Conservation (phyloP, 2,329 filamentous ascomycete genomes). For the Pyrenochaeta sp. region DNA sequence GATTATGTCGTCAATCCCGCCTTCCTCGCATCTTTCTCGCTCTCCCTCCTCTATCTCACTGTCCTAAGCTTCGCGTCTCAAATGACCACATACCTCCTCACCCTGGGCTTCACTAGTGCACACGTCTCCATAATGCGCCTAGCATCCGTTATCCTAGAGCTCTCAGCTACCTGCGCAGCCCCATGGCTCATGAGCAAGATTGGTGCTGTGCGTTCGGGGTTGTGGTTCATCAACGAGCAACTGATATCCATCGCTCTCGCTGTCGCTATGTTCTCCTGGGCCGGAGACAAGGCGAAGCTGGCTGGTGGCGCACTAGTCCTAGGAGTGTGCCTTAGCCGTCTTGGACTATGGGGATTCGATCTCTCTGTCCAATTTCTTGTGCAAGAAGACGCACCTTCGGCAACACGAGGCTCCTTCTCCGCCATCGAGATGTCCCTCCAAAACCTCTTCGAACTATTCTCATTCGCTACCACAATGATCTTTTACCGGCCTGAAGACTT, state of each 20-base stretch:
- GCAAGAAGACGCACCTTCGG: conserved; percentile 54
- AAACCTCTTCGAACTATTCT: conserved; percentile 74
- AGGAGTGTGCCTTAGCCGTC: conserved; percentile 51
- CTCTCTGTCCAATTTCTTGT: conserved; percentile 57
- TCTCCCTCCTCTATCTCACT: conserved; percentile 68
- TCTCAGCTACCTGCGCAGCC: conserved; percentile 68
- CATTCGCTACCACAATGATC: conserved; percentile 71
- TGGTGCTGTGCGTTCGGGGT: conserved; percentile 67
- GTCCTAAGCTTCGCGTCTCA: conserved; percentile 58
- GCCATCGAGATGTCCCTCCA: conserved; percentile 73
- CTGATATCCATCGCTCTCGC: conserved; percentile 61
- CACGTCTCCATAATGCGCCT: conserved; percentile 64
- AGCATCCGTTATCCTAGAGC: conserved; percentile 63
- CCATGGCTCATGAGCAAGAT: conserved; percentile 63
- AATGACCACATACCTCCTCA: conserved; percentile 71
- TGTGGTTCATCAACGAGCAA: conserved; percentile 77
- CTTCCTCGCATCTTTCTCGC: conserved; percentile 68
- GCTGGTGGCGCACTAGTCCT: conserved; percentile 45
- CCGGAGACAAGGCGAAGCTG: conserved; percentile 20
- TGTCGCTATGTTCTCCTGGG: conserved; percentile 36
- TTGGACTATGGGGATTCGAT: conserved; percentile 60
- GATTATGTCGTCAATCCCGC: conserved; percentile 63
- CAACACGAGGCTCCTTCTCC: conserved; percentile 71
- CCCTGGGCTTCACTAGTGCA: conserved; percentile 61
- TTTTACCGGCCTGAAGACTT: conserved; percentile 72